Evolutionary conservation across 306 rosid genomes (phyloP).

Genomic region (Boehmeria nivea): DNA sequence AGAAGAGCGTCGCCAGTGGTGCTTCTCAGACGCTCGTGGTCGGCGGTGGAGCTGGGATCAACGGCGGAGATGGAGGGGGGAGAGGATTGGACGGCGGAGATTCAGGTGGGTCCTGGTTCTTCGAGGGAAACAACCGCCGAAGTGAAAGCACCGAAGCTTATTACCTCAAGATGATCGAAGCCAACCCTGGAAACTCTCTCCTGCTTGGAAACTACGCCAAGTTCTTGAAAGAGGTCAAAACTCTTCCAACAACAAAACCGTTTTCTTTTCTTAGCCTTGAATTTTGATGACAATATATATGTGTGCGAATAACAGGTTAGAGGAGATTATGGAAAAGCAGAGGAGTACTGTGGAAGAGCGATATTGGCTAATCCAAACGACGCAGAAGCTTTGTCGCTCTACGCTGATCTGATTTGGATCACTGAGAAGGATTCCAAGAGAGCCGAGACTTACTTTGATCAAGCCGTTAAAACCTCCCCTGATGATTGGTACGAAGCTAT

Average conservation of each 20-base stretch:
- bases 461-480: slow-evolving; percentile 61
- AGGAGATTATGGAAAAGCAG: slow-evolving; percentile 61
- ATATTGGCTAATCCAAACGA: slow-evolving; percentile 60
- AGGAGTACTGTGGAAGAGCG: slow-evolving; percentile 69
- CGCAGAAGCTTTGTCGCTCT: slow-evolving; percentile 43
- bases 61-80: slow-evolving; percentile 38
- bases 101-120: slow-evolving; percentile 32
- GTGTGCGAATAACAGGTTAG: slow-evolving; percentile 35
- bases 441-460: slow-evolving; percentile 65
- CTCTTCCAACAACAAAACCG: no score
- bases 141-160: slow-evolving; percentile 45
- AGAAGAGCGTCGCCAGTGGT: no score
- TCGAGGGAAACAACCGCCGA: slow-evolving; percentile 39
- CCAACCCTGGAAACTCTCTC: slow-evolving; percentile 65
- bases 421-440: slow-evolving; percentile 47
- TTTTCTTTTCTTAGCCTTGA: not conserved
- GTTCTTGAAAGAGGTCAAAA: slow-evolving; percentile 69
- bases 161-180: slow-evolving; percentile 66
- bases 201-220: slow-evolving; percentile 80
- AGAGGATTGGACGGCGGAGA: slow-evolving; percentile 32
- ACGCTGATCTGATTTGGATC: slow-evolving; percentile 70
- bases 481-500: slow-evolving; percentile 46
- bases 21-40: slow-evolving; percentile 41
- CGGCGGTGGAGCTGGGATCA: slow-evolving; percentile 46
- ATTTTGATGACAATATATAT: not conserved